These are phyloP conservation scores for Fonsecaea nubica DNA, from an alignment of 2,329 filamentous ascomycete species.

Conservation along the genomic window DNA sequence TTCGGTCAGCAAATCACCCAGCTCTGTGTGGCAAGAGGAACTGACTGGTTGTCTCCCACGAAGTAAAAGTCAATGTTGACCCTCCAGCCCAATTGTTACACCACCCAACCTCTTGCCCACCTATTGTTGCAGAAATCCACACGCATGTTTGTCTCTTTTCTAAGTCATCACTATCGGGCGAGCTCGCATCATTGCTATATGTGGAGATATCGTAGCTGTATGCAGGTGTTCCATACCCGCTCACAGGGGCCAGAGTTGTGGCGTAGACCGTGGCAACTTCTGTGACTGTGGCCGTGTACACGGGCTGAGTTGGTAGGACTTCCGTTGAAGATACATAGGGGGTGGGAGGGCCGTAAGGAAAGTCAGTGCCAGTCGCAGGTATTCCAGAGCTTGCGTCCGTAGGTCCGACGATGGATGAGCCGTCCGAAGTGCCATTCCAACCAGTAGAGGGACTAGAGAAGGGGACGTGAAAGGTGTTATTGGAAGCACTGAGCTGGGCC, in stretches of 20 bases:
- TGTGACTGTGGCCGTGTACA: slow-evolving; percentile 9
- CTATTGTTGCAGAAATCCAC: slow-evolving; percentile 38
- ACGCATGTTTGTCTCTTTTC: slow-evolving; percentile 40
- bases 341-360: neutral
- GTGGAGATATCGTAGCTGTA: slow-evolving; percentile 14
- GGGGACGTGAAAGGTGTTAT: slow-evolving; percentile 13
- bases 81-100: slow-evolving; percentile 40
- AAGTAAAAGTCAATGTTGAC: slow-evolving; percentile 32
- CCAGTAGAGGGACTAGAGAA: slow-evolving; percentile 29
- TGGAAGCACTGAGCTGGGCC: neutral
- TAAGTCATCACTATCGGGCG: neutral
- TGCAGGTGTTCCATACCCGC: slow-evolving; percentile 1
- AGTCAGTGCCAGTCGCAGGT: neutral
- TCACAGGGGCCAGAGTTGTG: slow-evolving; percentile 4
- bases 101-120: slow-evolving; percentile 35
- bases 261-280: slow-evolving; percentile 20
- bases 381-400: neutral
- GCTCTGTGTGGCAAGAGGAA: neutral
- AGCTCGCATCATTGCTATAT: slow-evolving; percentile 13
- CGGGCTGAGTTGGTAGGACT: slow-evolving; percentile 4
- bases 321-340: neutral
- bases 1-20: slow-evolving; percentile 9
- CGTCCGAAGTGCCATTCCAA: slow-evolving; percentile 28
- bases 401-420: slow-evolving; percentile 13
- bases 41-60: slow-evolving; percentile 38